Percentiles rank a stretch among this genome's conserved stretches.
These are phyloP conservation scores for Desmodesmus armatus DNA, from an alignment of 139 green algal species.

Conservation along the genomic window DNA sequence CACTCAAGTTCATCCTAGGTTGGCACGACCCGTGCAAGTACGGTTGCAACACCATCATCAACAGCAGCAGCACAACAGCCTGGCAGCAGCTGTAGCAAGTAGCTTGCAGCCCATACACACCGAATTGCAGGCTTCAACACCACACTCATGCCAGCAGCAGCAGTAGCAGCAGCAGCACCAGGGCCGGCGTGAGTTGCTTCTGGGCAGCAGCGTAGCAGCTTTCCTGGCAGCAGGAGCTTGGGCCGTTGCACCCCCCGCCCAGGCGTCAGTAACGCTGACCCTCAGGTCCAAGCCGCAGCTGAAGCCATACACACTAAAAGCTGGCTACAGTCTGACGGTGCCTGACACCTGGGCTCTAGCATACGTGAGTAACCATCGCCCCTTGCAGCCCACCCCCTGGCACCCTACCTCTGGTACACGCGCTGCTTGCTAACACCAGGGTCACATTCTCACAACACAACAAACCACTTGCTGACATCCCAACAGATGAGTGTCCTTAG, in stretches of 20 bases:
- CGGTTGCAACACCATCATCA: too few relatives aligned
- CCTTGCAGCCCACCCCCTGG: too few relatives aligned
- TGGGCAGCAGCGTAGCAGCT: too few relatives aligned
- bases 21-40: not conserved
- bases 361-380: slow-evolving; percentile 40
- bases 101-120: not conserved
- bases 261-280: slow-evolving; percentile 22
- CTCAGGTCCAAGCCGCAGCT: slow-evolving; percentile 21
- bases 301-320: slow-evolving; percentile 28
- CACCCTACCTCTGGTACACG: too few relatives aligned
- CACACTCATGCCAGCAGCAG: not conserved
- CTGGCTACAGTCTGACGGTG: slow-evolving; percentile 31
- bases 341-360: slow-evolving; percentile 36
- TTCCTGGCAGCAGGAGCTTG: not conserved
- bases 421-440: not conserved
- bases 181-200: too few relatives aligned
- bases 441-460: too few relatives aligned
- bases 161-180: slow-evolving; percentile 7
- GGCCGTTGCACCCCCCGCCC: too few relatives aligned
- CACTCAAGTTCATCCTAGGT: not conserved
- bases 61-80: not conserved
- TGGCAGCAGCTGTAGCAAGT: not conserved
- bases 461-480: too few relatives aligned
- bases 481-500: too few relatives aligned
- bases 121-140: not conserved